Base-by-base conservation (phyloP, 2,329 filamentous ascomycete genomes). In the Graphilbum sp. region DNA sequence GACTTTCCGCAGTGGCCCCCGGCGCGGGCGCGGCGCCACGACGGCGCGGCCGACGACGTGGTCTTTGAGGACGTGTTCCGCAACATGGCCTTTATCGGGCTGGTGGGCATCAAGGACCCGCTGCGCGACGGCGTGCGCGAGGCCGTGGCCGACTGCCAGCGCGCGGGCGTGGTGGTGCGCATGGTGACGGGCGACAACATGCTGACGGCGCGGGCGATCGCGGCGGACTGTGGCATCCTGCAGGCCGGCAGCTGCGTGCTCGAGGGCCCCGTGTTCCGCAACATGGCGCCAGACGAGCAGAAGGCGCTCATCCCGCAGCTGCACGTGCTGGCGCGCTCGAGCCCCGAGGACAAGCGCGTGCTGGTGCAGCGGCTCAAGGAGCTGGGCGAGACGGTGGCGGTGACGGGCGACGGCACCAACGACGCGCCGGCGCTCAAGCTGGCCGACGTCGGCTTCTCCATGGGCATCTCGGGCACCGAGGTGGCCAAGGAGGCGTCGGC, bases 101-200 rank as follows among this genome's bases (percentile, higher is more conserved):
- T 87, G 49, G 79, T 86, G 36, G 82, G 82, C 49, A 87, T 88
- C 44, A 82, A 87, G 52, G 82, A 88, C 54, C 82, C 82, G 33
- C 67, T 87, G 12, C 79, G 82, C 43, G 66, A 71, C 0, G 81
- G 80, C 43, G 82, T 87, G n/a, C 65, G 65, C 2, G 72, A 84
- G 37, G 80, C 82, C 11, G 81, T 88, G 21, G 63, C 62, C 42
- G 66, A 75, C 41, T 87, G 82, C 51, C 79, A 87, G 52, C 66
- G 69, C 40, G 82, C 82, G 5, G 82, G 82, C 42, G 81, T 88
- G 11, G 70, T 79, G 43, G 80, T 87, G 16, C 79, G 82, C 50
- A 88, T 88, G 82, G 82, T 88, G 3, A 88, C 82, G 5, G 82
- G 82, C 45, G 82, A 88, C 59, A 87, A 88, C 58, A 74, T 79